A percentile compares a stretch with the other conserved stretches of the same genome.
Conservation (phyloP, 2,329 filamentous ascomycete species). For the Arthrinium puccinioides region DNA sequence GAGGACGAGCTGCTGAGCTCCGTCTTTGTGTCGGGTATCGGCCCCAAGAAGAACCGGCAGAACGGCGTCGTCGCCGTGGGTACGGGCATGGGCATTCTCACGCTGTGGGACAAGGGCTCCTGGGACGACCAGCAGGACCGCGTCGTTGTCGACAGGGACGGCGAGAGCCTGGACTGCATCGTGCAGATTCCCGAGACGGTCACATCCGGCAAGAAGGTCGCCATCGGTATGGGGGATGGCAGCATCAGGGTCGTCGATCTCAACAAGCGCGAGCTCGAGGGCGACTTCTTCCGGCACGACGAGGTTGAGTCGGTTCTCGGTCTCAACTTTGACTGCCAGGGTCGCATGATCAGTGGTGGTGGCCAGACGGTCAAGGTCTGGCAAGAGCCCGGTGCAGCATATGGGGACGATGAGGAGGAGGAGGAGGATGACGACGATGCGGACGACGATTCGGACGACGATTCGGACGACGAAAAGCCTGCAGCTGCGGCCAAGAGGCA, state of each 20-base stretch:
- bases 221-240: conserved; percentile 77
- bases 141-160: conserved; percentile 67
- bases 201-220: conserved; percentile 64
- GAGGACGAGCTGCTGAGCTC: conserved; percentile 88
- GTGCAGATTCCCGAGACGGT: conserved; percentile 63
- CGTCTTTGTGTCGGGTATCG: conserved; percentile 68
- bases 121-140: conserved; percentile 96
- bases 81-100: conserved; percentile 71
- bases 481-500: conserved; percentile 25
- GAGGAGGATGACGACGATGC: conserved; percentile 31
- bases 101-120: conserved; percentile 86
- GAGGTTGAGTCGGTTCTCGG: conserved; percentile 80
- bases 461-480: conserved; percentile 30
- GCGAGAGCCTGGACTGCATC: conserved; percentile 77
- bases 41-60: conserved; percentile 55
- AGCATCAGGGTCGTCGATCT: conserved; percentile 70
- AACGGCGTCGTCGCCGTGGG: conserved; percentile 74
- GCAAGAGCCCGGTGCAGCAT: conserved; percentile 56
- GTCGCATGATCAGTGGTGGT: conserved; percentile 83
- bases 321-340: conserved; percentile 75
- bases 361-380: conserved; percentile 85
- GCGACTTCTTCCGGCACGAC: conserved; percentile 62
- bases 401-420: conserved; percentile 35
- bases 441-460: conserved; percentile 38
- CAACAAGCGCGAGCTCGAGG: conserved; percentile 63